These are phyloP conservation scores for Raphanus raphanistrum DNA, from an alignment of 345 rosid genomes.

Conservation along the genomic window DNA sequence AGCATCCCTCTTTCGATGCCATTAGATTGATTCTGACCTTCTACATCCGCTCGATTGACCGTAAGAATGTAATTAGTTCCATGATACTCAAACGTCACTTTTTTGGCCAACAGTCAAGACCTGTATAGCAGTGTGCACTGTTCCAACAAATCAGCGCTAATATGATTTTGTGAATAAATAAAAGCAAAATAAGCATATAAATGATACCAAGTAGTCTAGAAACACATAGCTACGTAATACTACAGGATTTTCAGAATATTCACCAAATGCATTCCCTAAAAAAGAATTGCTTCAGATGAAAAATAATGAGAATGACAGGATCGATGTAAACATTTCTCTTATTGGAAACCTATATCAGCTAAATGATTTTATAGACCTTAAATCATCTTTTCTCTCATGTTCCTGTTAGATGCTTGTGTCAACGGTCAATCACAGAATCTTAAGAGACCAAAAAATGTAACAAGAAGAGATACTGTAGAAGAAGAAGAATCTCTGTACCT, in stretches of 20 bases:
- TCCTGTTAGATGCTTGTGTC: too few relatives aligned
- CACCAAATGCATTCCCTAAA: constrained; percentile 15
- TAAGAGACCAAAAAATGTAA: neutral
- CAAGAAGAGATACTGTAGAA: neutral
- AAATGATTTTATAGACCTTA: too few relatives aligned
- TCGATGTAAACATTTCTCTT: too few relatives aligned
- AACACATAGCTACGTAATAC: neutral
- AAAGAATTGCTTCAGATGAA: neutral
- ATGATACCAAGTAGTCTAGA: neutral
- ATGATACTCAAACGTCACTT: constrained; percentile 80
- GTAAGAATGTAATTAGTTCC: constrained; percentile 88
- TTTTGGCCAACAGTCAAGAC: constrained; percentile 90
- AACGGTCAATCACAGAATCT: too few relatives aligned
- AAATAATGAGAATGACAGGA: neutral
- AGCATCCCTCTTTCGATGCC: constrained; percentile 85
- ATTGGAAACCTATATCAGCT: too few relatives aligned
- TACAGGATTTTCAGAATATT: constrained; percentile 3
- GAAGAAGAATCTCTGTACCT: constrained; percentile 49
- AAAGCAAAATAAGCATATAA: constrained; percentile 14
- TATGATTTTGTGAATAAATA: neutral
- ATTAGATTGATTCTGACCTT: constrained; percentile 61
- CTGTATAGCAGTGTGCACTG: constrained; percentile 48
- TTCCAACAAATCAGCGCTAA: neutral
- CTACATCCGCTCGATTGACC: constrained; percentile 75
- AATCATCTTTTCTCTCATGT: too few relatives aligned